Evolutionary conservation across 2,329 filamentous ascomycete genomes (phyloP).

Genomic region (Pseudogymnoascus pannorum): DNA sequence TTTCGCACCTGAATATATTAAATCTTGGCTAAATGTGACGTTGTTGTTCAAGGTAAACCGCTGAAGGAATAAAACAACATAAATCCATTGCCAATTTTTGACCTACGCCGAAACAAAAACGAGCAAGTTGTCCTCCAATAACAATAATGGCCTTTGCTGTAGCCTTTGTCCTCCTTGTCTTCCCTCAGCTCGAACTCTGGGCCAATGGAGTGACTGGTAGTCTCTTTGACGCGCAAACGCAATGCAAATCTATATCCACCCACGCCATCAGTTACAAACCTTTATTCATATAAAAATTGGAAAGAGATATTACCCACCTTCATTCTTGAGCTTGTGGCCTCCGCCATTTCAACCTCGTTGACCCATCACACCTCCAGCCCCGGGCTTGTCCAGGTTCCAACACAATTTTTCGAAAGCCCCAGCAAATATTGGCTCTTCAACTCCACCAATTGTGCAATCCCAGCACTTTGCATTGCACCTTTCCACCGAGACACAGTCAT

Average conservation of each 20-base stretch:
- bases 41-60: neutral
- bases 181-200: neutral
- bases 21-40: neutral
- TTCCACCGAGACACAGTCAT: neutral
- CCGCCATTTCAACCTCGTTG: neutral
- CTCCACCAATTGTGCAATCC: neutral
- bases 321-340: neutral
- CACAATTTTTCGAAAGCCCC: neutral
- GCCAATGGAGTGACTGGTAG: neutral
- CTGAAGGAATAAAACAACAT: neutral
- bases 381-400: neutral
- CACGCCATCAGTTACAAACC: neutral
- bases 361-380: neutral
- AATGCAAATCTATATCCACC: neutral
- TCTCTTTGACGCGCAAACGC: neutral
- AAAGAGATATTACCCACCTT: neutral
- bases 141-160: neutral
- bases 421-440: neutral
- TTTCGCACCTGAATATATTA: neutral
- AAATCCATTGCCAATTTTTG: neutral
- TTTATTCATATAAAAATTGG: neutral
- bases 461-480: neutral
- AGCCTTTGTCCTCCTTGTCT: neutral
- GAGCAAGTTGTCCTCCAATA: neutral
- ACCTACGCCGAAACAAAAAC: too few relatives aligned